Conservation (phyloP, 108 stramenopile species). For the Nitzschia sp. region DNA sequence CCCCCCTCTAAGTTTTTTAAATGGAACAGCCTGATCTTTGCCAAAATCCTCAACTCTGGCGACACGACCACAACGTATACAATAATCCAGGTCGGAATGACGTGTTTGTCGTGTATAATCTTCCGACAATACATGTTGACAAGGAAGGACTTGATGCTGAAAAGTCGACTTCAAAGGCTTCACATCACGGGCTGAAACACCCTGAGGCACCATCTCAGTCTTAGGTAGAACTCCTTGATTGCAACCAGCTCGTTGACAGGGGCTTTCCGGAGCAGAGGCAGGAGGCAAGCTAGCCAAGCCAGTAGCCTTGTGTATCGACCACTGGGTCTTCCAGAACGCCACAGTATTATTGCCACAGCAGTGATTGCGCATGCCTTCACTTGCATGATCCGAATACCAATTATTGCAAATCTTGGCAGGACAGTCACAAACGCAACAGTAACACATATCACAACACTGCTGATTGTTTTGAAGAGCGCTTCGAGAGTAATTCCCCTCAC, state of each 20-base stretch:
- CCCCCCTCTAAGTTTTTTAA: not conserved
- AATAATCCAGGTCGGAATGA: no score
- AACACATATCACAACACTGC: conserved; percentile 39
- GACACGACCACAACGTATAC: not conserved
- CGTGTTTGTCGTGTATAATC: no score
- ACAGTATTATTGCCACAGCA: not conserved
- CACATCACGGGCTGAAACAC: no score
- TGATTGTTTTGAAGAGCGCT: conserved; percentile 2
- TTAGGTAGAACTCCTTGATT: not conserved
- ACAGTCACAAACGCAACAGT: conserved; percentile 42
- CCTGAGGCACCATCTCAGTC: not conserved
- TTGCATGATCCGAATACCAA: conserved; percentile 2
- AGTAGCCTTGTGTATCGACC: not conserved
- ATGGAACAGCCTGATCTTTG: not conserved
- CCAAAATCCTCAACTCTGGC: not conserved
- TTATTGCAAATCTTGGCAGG: conserved; percentile 23
- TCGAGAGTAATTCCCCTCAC: not conserved
- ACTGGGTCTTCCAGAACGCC: not conserved
- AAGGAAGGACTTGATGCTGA: no score
- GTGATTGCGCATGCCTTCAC: not conserved
- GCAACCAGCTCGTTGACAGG: not conserved
- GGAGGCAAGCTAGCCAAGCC: not conserved
- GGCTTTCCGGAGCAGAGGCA: no score
- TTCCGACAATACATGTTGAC: no score
- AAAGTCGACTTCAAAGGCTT: no score